These are phyloP conservation scores for Malassezia equina DNA, from an alignment of 1,284 basidiomycete species.

Conservation along the genomic window DNA sequence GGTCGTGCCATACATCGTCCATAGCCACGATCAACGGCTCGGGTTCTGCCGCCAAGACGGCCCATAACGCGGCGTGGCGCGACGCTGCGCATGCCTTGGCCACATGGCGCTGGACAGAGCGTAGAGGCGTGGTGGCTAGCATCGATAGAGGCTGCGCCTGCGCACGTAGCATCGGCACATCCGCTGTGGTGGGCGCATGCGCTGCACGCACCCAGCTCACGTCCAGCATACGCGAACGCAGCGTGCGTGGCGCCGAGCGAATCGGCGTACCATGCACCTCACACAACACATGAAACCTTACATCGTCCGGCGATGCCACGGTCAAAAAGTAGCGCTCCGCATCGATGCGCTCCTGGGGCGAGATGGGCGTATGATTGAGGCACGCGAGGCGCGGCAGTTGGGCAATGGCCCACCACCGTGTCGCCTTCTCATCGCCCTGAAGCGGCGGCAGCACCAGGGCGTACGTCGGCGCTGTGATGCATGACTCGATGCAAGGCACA, in stretches of 20 bases:
- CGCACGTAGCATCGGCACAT: not conserved
- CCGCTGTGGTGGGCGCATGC: slow-evolving; percentile 12
- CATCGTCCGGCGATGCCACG: not conserved
- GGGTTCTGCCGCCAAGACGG: slow-evolving; percentile 15
- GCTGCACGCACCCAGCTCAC: not conserved
- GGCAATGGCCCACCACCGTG: slow-evolving; percentile 61
- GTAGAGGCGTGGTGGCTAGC: slow-evolving; percentile 24
- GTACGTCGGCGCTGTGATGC: slow-evolving; percentile 52
- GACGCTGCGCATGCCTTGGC: slow-evolving; percentile 13
- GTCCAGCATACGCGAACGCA: not conserved
- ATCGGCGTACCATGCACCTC: not conserved
- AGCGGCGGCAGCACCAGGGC: slow-evolving; percentile 1
- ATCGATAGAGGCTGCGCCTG: not conserved
- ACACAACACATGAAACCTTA: slow-evolving; percentile 4
- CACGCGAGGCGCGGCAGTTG: slow-evolving; percentile 58
- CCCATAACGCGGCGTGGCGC: slow-evolving; percentile 21
- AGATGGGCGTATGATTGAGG: slow-evolving; percentile 65
- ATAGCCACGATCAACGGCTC: slow-evolving; percentile 22
- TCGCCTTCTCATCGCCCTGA: not conserved
- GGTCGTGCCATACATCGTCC: slow-evolving; percentile 20
- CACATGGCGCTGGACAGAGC: slow-evolving; percentile 23
- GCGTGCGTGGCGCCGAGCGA: not conserved
- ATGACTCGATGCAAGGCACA: slow-evolving; percentile 61
- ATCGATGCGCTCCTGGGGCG: slow-evolving; percentile 65
- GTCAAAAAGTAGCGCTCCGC: slow-evolving; percentile 60